phyloP scores from a whole-genome alignment of 2,329 filamentous ascomycete genomes.

The Colletotrichum gloeosporioides region DNA sequence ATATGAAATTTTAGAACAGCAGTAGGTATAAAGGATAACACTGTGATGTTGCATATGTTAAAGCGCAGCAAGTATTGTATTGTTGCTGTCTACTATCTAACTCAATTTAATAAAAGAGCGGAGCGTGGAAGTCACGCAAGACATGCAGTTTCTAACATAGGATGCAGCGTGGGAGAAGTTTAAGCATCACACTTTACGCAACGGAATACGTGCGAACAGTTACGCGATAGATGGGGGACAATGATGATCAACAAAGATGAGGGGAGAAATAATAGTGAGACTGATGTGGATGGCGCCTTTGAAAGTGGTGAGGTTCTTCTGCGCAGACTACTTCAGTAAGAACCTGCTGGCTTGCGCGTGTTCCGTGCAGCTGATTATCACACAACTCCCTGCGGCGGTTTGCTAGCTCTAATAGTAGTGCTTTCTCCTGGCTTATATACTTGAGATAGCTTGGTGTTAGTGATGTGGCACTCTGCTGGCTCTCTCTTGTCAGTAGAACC shows the following conservation, averaged over 20 bases:
- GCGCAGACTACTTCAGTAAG: neutral
- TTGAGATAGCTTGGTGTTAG: accelerated
- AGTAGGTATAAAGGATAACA: neutral
- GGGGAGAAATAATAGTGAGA: accelerated
- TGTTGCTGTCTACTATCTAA: accelerated
- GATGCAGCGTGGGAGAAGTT: neutral
- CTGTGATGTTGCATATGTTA: accelerated
- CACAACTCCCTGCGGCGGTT: accelerated
- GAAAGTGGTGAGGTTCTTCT: neutral
- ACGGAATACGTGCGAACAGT: accelerated
- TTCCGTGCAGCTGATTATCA: accelerated
- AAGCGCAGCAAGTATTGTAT: neutral
- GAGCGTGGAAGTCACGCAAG: neutral
- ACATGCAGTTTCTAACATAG: accelerated
- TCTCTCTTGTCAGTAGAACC: neutral
- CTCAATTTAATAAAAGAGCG: too few relatives aligned
- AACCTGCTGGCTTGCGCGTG: neutral
- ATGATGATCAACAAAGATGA: neutral
- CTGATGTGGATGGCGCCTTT: accelerated
- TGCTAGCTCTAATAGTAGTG: accelerated
- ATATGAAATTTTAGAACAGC: accelerated
- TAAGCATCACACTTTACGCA: accelerated
- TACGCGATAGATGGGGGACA: accelerated
- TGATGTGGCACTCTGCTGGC: accelerated
- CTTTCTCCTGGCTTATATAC: neutral